phyloP scores from a whole-genome alignment of 2,329 filamentous ascomycete genomes.

The Sclerotinia subarctica region DNA sequence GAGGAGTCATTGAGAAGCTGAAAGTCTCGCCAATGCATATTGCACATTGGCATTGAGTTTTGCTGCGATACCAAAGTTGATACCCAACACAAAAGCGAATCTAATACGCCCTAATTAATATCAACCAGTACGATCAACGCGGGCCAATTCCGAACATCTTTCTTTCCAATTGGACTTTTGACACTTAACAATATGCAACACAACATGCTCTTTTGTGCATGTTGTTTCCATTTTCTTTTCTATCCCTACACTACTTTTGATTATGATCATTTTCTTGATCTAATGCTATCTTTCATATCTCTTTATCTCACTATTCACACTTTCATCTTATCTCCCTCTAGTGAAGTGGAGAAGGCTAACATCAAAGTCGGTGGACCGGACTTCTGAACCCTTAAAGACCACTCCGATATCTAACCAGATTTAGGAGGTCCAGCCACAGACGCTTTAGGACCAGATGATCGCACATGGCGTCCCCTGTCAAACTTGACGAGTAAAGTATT shows the following conservation, averaged over 20 bases:
- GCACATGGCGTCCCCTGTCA: slow-evolving; percentile 11
- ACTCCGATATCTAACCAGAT: slow-evolving; percentile 10
- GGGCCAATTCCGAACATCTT: background rate
- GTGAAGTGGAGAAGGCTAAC: slow-evolving; percentile 9
- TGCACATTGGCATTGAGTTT: slow-evolving; percentile 20
- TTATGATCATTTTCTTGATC: slow-evolving; percentile 11
- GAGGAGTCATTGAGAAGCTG: slow-evolving; percentile 13
- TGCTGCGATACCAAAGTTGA: slow-evolving; percentile 7
- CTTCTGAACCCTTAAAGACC: background rate
- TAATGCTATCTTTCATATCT: background rate
- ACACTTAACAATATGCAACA: slow-evolving; percentile 4
- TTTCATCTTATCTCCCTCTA: slow-evolving; percentile 16
- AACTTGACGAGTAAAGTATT: slow-evolving; percentile 11
- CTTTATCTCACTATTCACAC: slow-evolving; percentile 4
- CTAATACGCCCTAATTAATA: slow-evolving; percentile 20
- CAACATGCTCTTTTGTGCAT: background rate
- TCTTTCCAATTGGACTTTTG: slow-evolving; percentile 6
- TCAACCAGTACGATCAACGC: slow-evolving; percentile 12
- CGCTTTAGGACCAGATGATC: slow-evolving; percentile 7
- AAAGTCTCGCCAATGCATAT: background rate
- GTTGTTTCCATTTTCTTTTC: background rate
- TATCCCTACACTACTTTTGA: background rate
- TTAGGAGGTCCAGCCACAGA: slow-evolving; percentile 20
- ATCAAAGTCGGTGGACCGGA: slow-evolving; percentile 11
- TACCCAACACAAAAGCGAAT: slow-evolving; percentile 21